A percentile compares a stretch with the other conserved stretches of the same genome.
phyloP scores from a whole-genome alignment of 179 eudicot species.

The Beta lomatogona region DNA sequence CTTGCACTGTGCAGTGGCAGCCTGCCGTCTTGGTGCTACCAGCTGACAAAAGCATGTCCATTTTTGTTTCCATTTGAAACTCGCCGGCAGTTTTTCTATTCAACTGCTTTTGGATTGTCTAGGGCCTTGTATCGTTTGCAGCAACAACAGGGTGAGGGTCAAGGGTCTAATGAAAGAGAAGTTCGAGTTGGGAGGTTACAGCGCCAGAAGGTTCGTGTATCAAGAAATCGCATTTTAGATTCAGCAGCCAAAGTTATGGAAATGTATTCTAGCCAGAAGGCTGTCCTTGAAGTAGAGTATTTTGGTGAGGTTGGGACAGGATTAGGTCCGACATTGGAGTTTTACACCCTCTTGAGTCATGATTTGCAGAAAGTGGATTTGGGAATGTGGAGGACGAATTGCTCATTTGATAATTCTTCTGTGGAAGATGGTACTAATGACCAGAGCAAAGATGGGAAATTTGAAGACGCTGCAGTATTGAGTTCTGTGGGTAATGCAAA shows the following conservation, averaged over 20 bases:
- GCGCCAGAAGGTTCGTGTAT: constrained; percentile 98
- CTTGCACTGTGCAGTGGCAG: constrained; percentile 99
- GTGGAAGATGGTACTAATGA: constrained; percentile 58
- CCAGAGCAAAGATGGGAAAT: constrained; percentile 33
- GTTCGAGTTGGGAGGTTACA: constrained; percentile 91
- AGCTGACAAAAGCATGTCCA: constrained; percentile 95
- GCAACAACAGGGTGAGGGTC: constrained; percentile 97
- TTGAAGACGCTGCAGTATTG: constrained; percentile 22
- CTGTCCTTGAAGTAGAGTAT: constrained; percentile 98
- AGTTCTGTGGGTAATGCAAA: constrained; percentile 42
- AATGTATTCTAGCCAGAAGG: constrained; percentile 97
- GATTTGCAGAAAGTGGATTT: constrained; percentile 84
- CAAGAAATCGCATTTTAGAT: constrained; percentile 89
- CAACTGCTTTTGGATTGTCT: constrained; percentile 98
- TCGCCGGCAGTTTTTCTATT: constrained; percentile 93
- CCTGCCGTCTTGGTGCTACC: constrained; percentile 99
- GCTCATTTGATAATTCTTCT: constrained; percentile 40
- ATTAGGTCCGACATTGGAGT: constrained; percentile 96
- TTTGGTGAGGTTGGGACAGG: constrained; percentile 99
- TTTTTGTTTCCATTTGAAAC: constrained; percentile 98
- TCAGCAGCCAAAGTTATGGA: constrained; percentile 99
- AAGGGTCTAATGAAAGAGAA: constrained; percentile 83
- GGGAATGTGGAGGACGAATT: constrained; percentile 85
- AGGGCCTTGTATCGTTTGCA: constrained; percentile 93
- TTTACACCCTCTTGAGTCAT: constrained; percentile 91